Percentiles rank a stretch among this genome's conserved stretches.
phyloP scores from a whole-genome alignment of 371 early-diverging fungal genomes.

The Sporodiniella umbellata region DNA sequence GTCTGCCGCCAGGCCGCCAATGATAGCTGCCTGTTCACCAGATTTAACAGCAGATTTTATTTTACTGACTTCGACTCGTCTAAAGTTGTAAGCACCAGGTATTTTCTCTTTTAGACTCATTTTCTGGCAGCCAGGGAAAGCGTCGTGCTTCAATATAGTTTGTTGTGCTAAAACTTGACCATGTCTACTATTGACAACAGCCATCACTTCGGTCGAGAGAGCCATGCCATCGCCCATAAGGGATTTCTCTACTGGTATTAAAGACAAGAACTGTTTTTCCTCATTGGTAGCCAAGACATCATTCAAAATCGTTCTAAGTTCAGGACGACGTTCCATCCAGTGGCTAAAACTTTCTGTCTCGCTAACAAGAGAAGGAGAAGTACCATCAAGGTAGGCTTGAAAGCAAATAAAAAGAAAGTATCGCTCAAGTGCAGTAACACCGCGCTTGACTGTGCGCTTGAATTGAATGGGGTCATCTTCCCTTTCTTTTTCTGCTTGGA shows the following conservation, averaged over 20 bases:
- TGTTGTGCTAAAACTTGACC: conserved; percentile 66
- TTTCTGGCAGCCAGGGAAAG: conserved; percentile 73
- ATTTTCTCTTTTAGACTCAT: conserved; percentile 62
- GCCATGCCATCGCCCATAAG: conserved; percentile 64
- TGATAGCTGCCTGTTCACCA: conserved; percentile 48
- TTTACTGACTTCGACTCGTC: conserved; percentile 48
- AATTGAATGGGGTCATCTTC: conserved; percentile 28
- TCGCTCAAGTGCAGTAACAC: conserved; percentile 46
- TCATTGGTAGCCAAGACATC: conserved; percentile 31
- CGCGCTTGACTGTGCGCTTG: conserved; percentile 33
- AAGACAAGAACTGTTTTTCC: conserved; percentile 24
- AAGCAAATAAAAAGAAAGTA: conserved; percentile 69
- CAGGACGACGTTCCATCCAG: conserved; percentile 63
- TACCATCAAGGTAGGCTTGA: conserved; percentile 51
- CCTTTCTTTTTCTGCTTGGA: conserved; percentile 44
- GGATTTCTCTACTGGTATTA: conserved; percentile 58
- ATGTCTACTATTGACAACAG: conserved; percentile 52
- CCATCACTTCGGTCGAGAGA: conserved; percentile 57
- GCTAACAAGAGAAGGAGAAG: conserved; percentile 32
- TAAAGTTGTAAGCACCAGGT: conserved; percentile 67
- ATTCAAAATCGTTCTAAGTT: conserved; percentile 56
- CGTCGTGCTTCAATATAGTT: conserved; percentile 68
- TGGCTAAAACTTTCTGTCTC: conserved; percentile 50
- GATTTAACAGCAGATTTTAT: conserved; percentile 43
- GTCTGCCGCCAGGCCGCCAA: conserved; percentile 41